Base-by-base conservation (phyloP, 176 grass and related monocot genomes). In the Musa acuminata region DNA sequence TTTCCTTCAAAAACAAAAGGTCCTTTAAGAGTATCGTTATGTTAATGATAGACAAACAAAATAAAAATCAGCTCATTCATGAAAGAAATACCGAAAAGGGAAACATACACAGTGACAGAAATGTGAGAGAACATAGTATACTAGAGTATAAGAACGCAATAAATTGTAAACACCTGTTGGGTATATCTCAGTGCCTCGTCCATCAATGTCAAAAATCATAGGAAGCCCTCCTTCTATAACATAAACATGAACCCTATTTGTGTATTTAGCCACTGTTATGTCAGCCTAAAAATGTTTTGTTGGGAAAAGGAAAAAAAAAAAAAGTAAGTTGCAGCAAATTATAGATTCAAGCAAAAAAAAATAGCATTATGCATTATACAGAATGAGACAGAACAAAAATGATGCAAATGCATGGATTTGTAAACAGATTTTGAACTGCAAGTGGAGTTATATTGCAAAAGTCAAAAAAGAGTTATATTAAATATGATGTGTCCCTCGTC, bases 181-280 rank as follows among this genome's bases (percentile, higher is more conserved):
- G 81, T 88, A 93, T 57, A 93, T 78, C 54, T 93, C 87, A 54
- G 87, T 87, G 62, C 90, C 94, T 79, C 90, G 83, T 75, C 90
- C 94, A 83, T 97, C 94, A 64, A 89, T 60, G 65, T 97, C 88
- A 2, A 97, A 97, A 80, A 97, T 78, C 87, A 93, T 87, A 7
- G 90, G 94, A 66, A 83, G 67, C 19, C 81, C 90, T 63, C 90
- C 94, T 75, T 97, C 94, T 81, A 93, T 81, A 64, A 80, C 77
- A 91, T 97, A 97, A 48, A 97, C 94, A 83, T 88, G 90, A 79
- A 76, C 72, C 48, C 87, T 81, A 53, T 88, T 97, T 20, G 87
- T 79, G 80, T 93, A 97, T 84, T 97, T 97, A 23, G 90, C 77
- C 65, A 97, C 82, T 57, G 84, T 83, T 75, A 97, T 83, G 73